Evolutionary conservation across 352 stramenopile genomes (phyloP).

Genomic region (Globisporangium cederbergense): DNA sequence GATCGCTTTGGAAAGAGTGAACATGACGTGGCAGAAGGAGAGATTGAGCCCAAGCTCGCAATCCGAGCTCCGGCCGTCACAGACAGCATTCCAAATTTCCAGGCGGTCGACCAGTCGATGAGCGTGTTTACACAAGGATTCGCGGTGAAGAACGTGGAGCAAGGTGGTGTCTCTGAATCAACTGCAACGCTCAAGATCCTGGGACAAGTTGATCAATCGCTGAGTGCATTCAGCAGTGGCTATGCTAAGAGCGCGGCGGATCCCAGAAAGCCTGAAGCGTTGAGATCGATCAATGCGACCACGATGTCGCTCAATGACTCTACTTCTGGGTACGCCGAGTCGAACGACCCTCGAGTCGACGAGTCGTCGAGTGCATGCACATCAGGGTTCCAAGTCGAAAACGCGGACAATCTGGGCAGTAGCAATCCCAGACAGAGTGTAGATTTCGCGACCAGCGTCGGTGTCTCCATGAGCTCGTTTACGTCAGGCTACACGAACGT

Average conservation of each 20-base stretch:
- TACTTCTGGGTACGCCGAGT: constrained; percentile 21
- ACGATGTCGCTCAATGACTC: constrained; percentile 20
- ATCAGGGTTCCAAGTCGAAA: constrained; percentile 21
- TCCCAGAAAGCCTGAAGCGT: not conserved
- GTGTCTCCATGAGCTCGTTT: constrained; percentile 39
- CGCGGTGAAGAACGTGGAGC: not conserved
- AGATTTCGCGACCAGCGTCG: constrained; percentile 19
- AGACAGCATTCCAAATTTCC: constrained; percentile 7
- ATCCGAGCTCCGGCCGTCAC: constrained; percentile 2
- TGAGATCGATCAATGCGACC: not conserved
- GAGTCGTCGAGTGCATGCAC: constrained; percentile 43
- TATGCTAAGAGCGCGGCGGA: constrained; percentile 9
- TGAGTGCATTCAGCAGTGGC: constrained; percentile 37
- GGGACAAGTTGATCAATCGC: constrained; percentile 24
- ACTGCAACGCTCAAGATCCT: not conserved
- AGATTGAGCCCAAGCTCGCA: not conserved
- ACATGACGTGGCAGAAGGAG: not conserved
- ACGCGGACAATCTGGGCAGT: not conserved
- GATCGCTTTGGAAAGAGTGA: not conserved
- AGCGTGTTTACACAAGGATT: constrained; percentile 48
- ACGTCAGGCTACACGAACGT: constrained; percentile 16
- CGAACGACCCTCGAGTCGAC: constrained; percentile 15
- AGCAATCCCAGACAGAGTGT: constrained; percentile 8
- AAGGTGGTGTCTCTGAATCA: not conserved
- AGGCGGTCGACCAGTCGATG: constrained; percentile 29